Evolutionary conservation across 257 asterid species (phyloP).

Genomic region (Solanum stenotomum): DNA sequence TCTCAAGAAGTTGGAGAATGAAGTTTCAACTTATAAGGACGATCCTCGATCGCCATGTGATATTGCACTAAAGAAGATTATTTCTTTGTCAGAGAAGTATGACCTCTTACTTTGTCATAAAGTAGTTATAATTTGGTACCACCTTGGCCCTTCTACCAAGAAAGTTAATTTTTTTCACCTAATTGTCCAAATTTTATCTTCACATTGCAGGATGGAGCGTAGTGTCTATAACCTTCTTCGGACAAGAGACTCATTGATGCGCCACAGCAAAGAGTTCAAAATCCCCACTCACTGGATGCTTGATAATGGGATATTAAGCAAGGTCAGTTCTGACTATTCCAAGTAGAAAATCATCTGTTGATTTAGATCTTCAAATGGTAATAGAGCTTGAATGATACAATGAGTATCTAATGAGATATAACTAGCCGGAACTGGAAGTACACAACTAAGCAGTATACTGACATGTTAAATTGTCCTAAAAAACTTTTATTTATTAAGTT

Average conservation of each 20-base stretch:
- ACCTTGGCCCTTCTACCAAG: not conserved
- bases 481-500: not conserved
- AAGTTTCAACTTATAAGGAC: constrained; percentile 47
- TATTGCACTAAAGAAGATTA: constrained; percentile 61
- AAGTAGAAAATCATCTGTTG: not conserved
- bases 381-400: not conserved
- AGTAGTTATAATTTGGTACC: not conserved
- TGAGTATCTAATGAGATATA: not conserved
- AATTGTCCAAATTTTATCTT: not conserved
- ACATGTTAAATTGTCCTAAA: not conserved
- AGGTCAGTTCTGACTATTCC: constrained; percentile 28
- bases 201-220: constrained; percentile 64
- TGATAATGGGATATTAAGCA: constrained; percentile 73
- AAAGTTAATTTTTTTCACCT: not conserved
- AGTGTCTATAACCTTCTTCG: constrained; percentile 58
- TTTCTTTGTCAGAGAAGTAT: constrained; percentile 77
- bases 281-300: constrained; percentile 88
- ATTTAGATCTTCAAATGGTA: not conserved
- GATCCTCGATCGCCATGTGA: constrained; percentile 70
- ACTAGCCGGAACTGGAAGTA: not conserved
- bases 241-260: constrained; percentile 61
- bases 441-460: not conserved
- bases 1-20: constrained; percentile 65
- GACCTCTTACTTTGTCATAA: not conserved
- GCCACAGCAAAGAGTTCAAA: constrained; percentile 64